Conservation (phyloP, 208 protist species). For the Balamuthia mandrillaris region DNA sequence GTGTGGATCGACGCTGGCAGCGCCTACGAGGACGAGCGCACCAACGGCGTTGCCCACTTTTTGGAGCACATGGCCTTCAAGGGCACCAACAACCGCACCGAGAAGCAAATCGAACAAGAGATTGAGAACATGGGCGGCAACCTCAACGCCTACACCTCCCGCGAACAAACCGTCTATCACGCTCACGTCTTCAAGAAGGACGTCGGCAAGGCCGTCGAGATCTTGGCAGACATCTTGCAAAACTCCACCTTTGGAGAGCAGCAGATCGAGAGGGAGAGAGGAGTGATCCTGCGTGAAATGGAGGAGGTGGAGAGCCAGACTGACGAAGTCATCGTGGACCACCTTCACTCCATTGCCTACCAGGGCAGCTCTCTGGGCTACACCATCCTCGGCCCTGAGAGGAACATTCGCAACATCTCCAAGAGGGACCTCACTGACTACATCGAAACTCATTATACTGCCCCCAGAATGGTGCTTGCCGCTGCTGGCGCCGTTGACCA, state of each 20-base stretch:
- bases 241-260: conserved; percentile 80
- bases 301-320: conserved; percentile 89
- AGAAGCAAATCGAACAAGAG: conserved; percentile 83
- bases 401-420: conserved; percentile 91
- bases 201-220: conserved; percentile 87
- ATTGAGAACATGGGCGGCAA: conserved; percentile 94
- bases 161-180: conserved; percentile 95
- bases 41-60: conserved; percentile 97
- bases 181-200: conserved; percentile 90
- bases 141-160: conserved; percentile 98
- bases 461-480: conserved; percentile 92
- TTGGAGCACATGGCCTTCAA: conserved; percentile 99
- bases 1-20: conserved; percentile 96
- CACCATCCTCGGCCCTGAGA: conserved; percentile 95
- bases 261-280: conserved; percentile 88
- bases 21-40: conserved; percentile 91
- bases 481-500: conserved; percentile 91
- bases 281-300: conserved; percentile 92
- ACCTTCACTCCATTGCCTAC: conserved; percentile 91
- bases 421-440: conserved; percentile 75
- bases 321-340: conserved; percentile 95
- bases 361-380: conserved; percentile 85
- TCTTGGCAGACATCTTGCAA: conserved; percentile 93
- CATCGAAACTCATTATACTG: conserved; percentile 92
- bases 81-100: conserved; percentile 81